A percentile compares a stretch with the other conserved stretches of the same genome.
These are phyloP conservation scores for Saxophila tyrrhenica DNA, from an alignment of 495 filamentous ascomycete genomes.

Conservation along the genomic window DNA sequence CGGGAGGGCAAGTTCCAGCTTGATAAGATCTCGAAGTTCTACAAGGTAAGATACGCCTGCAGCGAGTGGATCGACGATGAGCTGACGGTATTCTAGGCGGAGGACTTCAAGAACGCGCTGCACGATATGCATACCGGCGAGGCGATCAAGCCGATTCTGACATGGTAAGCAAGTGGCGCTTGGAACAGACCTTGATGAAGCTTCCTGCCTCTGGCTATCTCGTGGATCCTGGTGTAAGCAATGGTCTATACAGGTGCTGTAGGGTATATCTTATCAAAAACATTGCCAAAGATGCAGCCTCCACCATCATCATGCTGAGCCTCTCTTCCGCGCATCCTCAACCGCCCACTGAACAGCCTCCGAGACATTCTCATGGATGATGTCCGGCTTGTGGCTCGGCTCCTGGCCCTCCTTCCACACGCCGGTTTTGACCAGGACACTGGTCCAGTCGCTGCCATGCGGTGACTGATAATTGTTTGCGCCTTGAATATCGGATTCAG, in stretches of 20 bases:
- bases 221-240: background rate
- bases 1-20: slow-evolving; percentile 26
- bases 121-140: slow-evolving; percentile 33
- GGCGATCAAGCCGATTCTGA: slow-evolving; percentile 24
- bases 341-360: slow-evolving; percentile 56
- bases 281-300: too few species aligned
- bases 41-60: background rate
- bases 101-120: slow-evolving; percentile 49
- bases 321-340: slow-evolving; percentile 24
- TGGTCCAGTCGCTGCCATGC: slow-evolving; percentile 61
- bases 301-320: background rate
- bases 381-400: slow-evolving; percentile 43
- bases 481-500: slow-evolving; percentile 82
- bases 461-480: slow-evolving; percentile 64
- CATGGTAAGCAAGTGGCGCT: slow-evolving; percentile 23
- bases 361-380: slow-evolving; percentile 56
- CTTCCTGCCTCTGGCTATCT: too few species aligned
- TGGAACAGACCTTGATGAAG: too few species aligned
- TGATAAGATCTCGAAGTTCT: slow-evolving; percentile 22
- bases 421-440: slow-evolving; percentile 73
- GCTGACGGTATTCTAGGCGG: slow-evolving; percentile 42
- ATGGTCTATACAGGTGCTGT: background rate
- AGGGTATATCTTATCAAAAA: too few species aligned
- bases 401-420: slow-evolving; percentile 53
- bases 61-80: background rate